Percentiles rank a stretch among this genome's conserved stretches.
Conservation (phyloP, 805 yeast species). For the Suhomyces sp. region DNA sequence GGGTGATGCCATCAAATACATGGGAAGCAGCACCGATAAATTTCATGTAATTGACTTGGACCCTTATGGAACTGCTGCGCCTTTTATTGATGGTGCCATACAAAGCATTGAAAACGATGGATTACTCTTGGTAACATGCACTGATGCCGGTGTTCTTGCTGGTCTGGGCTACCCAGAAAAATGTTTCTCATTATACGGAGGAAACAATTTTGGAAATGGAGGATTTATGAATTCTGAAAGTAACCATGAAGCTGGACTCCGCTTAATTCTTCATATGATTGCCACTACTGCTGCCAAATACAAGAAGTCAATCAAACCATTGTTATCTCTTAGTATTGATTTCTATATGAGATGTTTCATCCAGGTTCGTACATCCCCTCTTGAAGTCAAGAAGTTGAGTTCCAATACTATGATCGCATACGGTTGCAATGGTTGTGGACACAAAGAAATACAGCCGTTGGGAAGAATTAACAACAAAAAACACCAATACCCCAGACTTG, state of each 20-base stretch:
- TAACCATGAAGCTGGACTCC: conserved; percentile 88
- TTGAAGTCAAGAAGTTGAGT: conserved; percentile 75
- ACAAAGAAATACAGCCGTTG: conserved; percentile 67
- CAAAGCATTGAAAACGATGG: conserved; percentile 86
- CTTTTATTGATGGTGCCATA: conserved; percentile 89
- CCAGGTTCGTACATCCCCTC: conserved; percentile 73
- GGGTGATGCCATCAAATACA: conserved; percentile 88
- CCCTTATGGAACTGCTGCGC: conserved; percentile 97
- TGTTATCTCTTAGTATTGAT: conserved; percentile 82
- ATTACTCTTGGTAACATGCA: conserved; percentile 84
- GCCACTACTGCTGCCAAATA: conserved; percentile 86
- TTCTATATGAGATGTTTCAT: conserved; percentile 88
- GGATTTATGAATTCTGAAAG: conserved; percentile 55
- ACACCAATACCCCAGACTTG: conserved; percentile 49
- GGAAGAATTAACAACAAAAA: conserved; percentile 60
- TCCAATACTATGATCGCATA: conserved; percentile 75
- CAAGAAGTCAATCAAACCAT: conserved; percentile 83
- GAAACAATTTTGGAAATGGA: conserved; percentile 74
- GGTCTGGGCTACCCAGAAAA: conserved; percentile 97
- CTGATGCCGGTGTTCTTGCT: conserved; percentile 93
- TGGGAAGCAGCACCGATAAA: conserved; percentile 51
- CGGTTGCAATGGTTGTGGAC: conserved; percentile 85
- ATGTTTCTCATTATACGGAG: conserved; percentile 93
- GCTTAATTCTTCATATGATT: conserved; percentile 76
- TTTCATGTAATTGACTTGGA: conserved; percentile 92